A percentile compares a stretch with the other conserved stretches of the same genome.
phyloP scores from a whole-genome alignment of 148 eudicot species.

The Rhododendron simsii region DNA sequence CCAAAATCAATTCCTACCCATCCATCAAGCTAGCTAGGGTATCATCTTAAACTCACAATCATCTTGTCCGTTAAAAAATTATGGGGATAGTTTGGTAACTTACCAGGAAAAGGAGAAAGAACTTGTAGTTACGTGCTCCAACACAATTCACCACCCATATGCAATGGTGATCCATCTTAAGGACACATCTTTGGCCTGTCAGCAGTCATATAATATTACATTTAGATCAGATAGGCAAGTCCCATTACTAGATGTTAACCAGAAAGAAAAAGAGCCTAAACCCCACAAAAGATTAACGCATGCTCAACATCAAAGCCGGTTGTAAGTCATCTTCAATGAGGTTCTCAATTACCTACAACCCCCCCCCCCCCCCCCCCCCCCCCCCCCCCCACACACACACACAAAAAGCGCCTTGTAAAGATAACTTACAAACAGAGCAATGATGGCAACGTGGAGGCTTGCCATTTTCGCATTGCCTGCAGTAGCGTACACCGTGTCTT shows the following conservation, averaged over 20 bases:
- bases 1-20: neutral
- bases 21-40: neutral
- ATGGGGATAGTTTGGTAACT: constrained; percentile 15
- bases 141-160: constrained; percentile 98
- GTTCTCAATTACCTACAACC: neutral
- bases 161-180: constrained; percentile 98
- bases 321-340: neutral
- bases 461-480: constrained; percentile 62
- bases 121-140: constrained; percentile 91
- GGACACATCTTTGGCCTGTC: constrained; percentile 87
- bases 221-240: neutral
- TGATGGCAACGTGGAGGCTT: constrained; percentile 98
- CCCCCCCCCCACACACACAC: neutral
- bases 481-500: constrained; percentile 43
- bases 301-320: neutral
- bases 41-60: neutral
- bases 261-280: neutral
- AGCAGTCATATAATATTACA: neutral
- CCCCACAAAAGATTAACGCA: neutral
- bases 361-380: too few relatives aligned
- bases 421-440: constrained; percentile 84
- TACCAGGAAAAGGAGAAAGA: constrained; percentile 84
- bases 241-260: neutral
- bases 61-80: neutral
- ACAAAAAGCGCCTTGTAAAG: neutral